These are phyloP conservation scores for Phoma sp. DNA, from an alignment of 2,329 filamentous ascomycete genomes.

Conservation along the genomic window DNA sequence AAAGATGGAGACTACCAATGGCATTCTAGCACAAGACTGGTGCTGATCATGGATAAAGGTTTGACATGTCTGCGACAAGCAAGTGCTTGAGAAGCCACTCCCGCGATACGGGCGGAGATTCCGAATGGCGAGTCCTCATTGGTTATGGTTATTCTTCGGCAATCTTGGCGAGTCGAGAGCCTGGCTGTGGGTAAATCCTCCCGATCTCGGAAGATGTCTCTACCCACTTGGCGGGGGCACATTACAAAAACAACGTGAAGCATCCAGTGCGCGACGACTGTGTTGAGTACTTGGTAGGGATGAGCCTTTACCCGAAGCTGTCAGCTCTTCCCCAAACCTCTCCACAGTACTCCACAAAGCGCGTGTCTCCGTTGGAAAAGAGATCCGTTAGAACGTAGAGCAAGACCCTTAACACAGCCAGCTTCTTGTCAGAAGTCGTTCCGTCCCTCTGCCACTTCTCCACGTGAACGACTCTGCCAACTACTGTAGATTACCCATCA, in stretches of 20 bases:
- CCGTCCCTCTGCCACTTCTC: constrained; percentile 1
- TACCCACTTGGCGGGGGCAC: constrained; percentile 8
- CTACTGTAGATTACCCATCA: neutral
- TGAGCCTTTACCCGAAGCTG: constrained; percentile 10
- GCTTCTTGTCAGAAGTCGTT: neutral
- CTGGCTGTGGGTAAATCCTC: constrained; percentile 9
- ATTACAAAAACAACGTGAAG: constrained; percentile 10
- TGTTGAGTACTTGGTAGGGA: constrained; percentile 2
- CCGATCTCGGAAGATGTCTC: constrained; percentile 21
- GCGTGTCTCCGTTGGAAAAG: constrained; percentile 13
- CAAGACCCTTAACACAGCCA: constrained; percentile 2
- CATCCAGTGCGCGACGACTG: constrained; percentile 1
- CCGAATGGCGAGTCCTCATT: neutral
- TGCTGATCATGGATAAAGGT: constrained; percentile 10
- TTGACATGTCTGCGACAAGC: neutral
- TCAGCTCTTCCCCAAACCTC: neutral
- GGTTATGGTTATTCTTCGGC: constrained; percentile 4
- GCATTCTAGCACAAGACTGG: constrained; percentile 1
- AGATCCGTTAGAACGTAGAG: constrained; percentile 5
- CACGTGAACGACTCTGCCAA: neutral
- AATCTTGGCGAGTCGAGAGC: neutral
- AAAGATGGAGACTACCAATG: constrained; percentile 5
- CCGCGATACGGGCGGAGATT: constrained; percentile 7
- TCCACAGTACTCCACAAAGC: constrained; percentile 16
- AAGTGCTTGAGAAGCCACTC: constrained; percentile 2